Evolutionary conservation across 1,284 basidiomycete genomes (phyloP).

Genomic region (Fistulina hepatica): DNA sequence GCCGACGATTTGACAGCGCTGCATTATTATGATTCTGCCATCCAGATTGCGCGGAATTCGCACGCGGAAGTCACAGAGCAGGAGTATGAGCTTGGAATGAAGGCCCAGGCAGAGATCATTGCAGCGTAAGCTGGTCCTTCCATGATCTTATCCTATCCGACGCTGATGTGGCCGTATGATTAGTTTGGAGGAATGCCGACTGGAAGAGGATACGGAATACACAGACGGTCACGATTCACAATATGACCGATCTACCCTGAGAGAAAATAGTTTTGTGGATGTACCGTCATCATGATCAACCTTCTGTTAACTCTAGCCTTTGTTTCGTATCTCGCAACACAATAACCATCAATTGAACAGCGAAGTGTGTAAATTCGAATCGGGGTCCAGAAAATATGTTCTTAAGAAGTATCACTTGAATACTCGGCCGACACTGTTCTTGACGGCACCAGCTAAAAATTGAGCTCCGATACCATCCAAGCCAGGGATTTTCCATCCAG

Average conservation of each 20-base stretch:
- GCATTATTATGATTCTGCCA: constrained; percentile 65
- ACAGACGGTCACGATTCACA: no score
- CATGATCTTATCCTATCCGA: constrained; percentile 1
- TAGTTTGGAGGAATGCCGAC: constrained; percentile 49
- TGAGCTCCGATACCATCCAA: constrained; percentile 64
- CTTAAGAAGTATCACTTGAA: no score
- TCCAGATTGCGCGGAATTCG: constrained; percentile 65
- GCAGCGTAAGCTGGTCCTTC: constrained; percentile 29
- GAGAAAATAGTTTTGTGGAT: no score
- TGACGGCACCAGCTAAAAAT: constrained; percentile 67
- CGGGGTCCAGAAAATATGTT: no score
- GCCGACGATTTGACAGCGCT: constrained; percentile 51
- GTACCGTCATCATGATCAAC: no score
- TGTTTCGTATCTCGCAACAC: no score
- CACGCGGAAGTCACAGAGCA: constrained; percentile 53
- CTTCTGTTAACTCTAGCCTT: no score
- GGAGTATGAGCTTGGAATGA: constrained; percentile 60
- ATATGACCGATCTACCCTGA: no score
- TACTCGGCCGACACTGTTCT: constrained; percentile 69
- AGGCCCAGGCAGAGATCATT: constrained; percentile 52
- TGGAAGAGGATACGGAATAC: no score
- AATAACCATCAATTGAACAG: no score
- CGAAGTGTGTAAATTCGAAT: no score
- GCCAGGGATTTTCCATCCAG: constrained; percentile 54
- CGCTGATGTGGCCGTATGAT: constrained; percentile 2